Percentiles rank a stretch among this genome's conserved stretches.
Evolutionary conservation across 495 filamentous ascomycete species (phyloP).

Genomic region (Hyaloscypha bicolor): DNA sequence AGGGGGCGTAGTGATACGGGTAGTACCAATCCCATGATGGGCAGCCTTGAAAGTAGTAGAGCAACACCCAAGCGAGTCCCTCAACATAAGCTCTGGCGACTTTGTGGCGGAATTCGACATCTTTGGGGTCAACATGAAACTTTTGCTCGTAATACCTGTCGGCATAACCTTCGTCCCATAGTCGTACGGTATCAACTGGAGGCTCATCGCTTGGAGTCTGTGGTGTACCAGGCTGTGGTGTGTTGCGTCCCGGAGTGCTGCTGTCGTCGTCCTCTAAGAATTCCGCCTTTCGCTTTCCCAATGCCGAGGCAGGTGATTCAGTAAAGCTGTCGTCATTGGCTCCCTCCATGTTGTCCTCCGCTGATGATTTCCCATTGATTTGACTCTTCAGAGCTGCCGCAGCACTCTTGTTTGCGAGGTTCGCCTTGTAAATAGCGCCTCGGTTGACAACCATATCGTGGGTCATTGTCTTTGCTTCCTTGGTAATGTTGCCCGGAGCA

Average conservation of each 20-base stretch:
- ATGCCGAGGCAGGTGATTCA: conserved; percentile 40
- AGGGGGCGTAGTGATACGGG: conserved; percentile 97
- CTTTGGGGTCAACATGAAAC: conserved; percentile 80
- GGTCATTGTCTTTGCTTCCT: conserved; percentile 63
- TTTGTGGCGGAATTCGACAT: conserved; percentile 85
- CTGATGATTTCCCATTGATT: conserved; percentile 48
- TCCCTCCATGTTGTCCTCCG: conserved; percentile 16
- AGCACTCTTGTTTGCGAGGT: conserved; percentile 90
- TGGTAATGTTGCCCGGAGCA: conserved; percentile 58
- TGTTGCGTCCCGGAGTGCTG: conserved; percentile 60
- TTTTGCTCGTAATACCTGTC: conserved; percentile 98
- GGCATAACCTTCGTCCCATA: conserved; percentile 95
- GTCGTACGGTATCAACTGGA: conserved; percentile 76
- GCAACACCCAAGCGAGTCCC: conserved; percentile 95
- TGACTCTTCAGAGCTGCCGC: conserved; percentile 86
- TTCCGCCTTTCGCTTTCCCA: conserved; percentile 59
- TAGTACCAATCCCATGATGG: conserved; percentile 99
- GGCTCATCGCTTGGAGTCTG: conserved; percentile 56
- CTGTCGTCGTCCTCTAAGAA: conserved; percentile 59
- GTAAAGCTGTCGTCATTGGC: conserved; percentile 26
- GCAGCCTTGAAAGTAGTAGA: conserved; percentile 98
- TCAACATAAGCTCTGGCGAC: conserved; percentile 95
- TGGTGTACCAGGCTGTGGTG: conserved; percentile 49
- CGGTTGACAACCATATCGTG: conserved; percentile 89
- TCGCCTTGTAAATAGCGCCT: conserved; percentile 71